Evolutionary conservation across 331 rosid genomes (phyloP).

Genomic region (Pyracantha coccinea): DNA sequence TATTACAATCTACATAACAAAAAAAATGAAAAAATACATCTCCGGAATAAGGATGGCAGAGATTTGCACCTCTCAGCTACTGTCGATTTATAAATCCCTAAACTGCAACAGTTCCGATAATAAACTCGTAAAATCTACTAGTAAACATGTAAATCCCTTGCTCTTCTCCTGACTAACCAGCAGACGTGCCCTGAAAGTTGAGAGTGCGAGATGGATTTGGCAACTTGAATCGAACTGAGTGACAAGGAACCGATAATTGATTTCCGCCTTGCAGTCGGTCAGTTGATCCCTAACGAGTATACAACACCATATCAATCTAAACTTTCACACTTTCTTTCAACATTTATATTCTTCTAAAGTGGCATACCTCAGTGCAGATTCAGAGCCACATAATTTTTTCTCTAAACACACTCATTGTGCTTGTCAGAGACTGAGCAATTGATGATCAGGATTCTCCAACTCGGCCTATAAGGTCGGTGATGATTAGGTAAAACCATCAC

Average conservation of each 20-base stretch:
- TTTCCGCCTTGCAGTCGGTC: not conserved
- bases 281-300: constrained; percentile 1
- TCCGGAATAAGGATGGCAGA: not conserved
- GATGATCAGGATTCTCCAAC: not conserved
- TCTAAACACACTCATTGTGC: not conserved
- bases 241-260: not conserved
- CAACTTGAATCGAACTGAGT: not conserved
- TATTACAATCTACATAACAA: not conserved
- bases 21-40: not conserved
- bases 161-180: not conserved
- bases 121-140: not conserved
- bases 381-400: not conserved
- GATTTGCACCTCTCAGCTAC: not conserved
- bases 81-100: not conserved
- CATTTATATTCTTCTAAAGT: not conserved
- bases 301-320: constrained; percentile 3
- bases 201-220: not conserved
- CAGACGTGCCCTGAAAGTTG: not conserved
- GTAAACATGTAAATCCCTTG: not conserved
- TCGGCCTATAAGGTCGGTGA: not conserved
- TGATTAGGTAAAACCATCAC: constrained; percentile 17
- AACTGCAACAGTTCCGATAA: not conserved
- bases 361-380: constrained; percentile 4
- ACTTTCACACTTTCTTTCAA: not conserved
- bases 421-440: not conserved